These are phyloP conservation scores for Pythium volutum DNA, from an alignment of 352 stramenopile genomes.

Conservation along the genomic window DNA sequence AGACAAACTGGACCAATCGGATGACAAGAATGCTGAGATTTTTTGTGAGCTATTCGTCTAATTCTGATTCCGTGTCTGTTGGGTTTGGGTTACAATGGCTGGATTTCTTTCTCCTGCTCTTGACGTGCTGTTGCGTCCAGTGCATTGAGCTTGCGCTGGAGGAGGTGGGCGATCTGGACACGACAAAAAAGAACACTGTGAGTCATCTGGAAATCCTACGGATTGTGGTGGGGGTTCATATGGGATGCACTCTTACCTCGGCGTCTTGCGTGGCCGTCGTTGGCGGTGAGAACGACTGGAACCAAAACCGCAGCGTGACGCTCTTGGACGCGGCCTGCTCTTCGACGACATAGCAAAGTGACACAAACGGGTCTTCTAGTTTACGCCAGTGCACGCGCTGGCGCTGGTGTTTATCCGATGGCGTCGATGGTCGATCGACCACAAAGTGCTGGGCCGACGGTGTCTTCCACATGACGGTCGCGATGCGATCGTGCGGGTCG, in stretches of 20 bases:
- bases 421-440: constrained; percentile 1
- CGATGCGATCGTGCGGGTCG: constrained; percentile 8
- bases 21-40: too few species aligned
- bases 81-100: background rate
- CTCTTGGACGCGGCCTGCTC: background rate
- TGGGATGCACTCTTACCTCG: background rate
- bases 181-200: background rate
- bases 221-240: background rate
- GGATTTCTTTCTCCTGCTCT: background rate
- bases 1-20: too few species aligned
- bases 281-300: constrained; percentile 27
- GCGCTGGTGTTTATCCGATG: background rate
- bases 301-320: constrained; percentile 29
- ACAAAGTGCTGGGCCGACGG: constrained; percentile 29
- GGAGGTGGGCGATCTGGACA: constrained; percentile 18
- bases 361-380: constrained; percentile 35
- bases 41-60: too few species aligned
- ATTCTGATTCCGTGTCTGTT: too few species aligned
- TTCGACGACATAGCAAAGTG: constrained; percentile 34
- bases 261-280: constrained; percentile 12
- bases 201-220: background rate
- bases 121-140: constrained; percentile 2
- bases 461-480: constrained; percentile 41
- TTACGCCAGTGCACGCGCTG: constrained; percentile 25
- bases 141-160: constrained; percentile 6